Evolutionary conservation across 768 basidiomycete genomes (phyloP).

Genomic region (Ramaria sp.): DNA sequence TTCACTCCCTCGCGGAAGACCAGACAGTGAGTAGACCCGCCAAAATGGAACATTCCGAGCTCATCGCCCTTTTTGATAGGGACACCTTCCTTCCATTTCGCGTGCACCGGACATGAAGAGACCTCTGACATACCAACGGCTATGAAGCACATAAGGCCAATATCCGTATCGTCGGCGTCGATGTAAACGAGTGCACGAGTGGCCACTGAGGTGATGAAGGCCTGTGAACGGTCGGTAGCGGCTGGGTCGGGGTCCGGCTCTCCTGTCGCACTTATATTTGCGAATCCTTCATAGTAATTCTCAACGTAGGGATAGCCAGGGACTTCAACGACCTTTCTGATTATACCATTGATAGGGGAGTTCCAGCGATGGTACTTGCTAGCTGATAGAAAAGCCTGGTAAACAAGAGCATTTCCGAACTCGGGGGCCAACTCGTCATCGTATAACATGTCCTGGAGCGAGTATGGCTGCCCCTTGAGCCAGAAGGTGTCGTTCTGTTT

Average conservation of each 20-base stretch:
- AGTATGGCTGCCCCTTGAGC: constrained; percentile 54
- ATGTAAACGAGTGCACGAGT: constrained; percentile 46
- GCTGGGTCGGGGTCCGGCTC: constrained; percentile 13
- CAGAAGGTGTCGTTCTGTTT: constrained; percentile 39
- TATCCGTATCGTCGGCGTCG: constrained; percentile 35
- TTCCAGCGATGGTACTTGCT: constrained; percentile 56
- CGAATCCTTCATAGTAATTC: constrained; percentile 7
- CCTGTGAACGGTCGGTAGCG: constrained; percentile 19
- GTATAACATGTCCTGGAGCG: constrained; percentile 42
- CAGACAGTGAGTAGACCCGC: constrained; percentile 40
- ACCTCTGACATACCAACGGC: constrained; percentile 53
- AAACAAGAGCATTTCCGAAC: constrained; percentile 40
- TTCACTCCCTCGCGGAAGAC: constrained; percentile 25
- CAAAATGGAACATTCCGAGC: constrained; percentile 55
- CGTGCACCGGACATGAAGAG: constrained; percentile 44
- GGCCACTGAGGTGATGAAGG: constrained; percentile 34
- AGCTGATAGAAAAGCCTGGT: constrained; percentile 48
- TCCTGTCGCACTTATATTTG: constrained; percentile 12
- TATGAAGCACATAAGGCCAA: constrained; percentile 48
- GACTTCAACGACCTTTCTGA: constrained; percentile 30
- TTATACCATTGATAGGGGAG: constrained; percentile 37
- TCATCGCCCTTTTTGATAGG: constrained; percentile 41
- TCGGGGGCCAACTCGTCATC: constrained; percentile 26
- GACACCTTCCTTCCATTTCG: constrained; percentile 21
- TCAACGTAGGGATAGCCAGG: constrained; percentile 42